Percentiles rank a stretch among this genome's conserved stretches.
Evolutionary conservation across 2,329 filamentous ascomycete species (phyloP).

Genomic region (Amphichorda felina): DNA sequence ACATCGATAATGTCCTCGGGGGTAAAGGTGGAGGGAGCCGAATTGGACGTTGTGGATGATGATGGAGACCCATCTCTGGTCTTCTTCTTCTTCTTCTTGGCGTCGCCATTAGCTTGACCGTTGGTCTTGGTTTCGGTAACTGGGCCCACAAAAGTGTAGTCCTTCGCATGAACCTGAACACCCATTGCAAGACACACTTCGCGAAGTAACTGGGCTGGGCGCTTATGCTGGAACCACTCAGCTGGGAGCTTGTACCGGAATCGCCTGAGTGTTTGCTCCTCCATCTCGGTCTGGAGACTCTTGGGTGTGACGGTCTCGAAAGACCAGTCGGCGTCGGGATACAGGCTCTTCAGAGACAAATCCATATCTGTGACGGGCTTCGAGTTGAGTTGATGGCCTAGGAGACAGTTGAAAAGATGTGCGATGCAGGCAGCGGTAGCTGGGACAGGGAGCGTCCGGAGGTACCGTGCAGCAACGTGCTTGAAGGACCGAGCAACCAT

Average conservation of each 20-base stretch:
- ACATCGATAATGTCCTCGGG: constrained; percentile 84
- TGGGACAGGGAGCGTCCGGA: constrained; percentile 67
- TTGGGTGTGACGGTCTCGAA: constrained; percentile 73
- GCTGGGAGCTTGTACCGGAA: constrained; percentile 65
- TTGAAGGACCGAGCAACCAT: constrained; percentile 96
- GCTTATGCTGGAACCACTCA: constrained; percentile 55
- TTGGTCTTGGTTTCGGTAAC: constrained; percentile 18
- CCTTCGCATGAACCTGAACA: constrained; percentile 70
- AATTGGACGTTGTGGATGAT: constrained; percentile 27
- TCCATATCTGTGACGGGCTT: constrained; percentile 72
- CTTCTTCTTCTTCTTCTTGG: constrained; percentile 50
- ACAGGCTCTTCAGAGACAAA: constrained; percentile 59
- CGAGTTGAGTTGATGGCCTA: constrained; percentile 66
- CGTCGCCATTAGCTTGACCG: constrained; percentile 28
- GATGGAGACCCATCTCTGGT: constrained; percentile 40
- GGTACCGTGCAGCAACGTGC: constrained; percentile 70
- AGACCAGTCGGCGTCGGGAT: constrained; percentile 68
- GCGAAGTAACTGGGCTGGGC: constrained; percentile 74
- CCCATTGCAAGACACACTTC: constrained; percentile 84
- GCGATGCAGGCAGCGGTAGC: constrained; percentile 71
- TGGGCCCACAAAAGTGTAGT: constrained; percentile 21
- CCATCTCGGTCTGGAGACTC: constrained; percentile 55
- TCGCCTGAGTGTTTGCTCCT: constrained; percentile 57
- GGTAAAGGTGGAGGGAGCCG: constrained; percentile 41
- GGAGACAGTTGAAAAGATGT: constrained; percentile 86